phyloP scores from a whole-genome alignment of 78 protist genomes.

The Goniomonas avonlea region DNA sequence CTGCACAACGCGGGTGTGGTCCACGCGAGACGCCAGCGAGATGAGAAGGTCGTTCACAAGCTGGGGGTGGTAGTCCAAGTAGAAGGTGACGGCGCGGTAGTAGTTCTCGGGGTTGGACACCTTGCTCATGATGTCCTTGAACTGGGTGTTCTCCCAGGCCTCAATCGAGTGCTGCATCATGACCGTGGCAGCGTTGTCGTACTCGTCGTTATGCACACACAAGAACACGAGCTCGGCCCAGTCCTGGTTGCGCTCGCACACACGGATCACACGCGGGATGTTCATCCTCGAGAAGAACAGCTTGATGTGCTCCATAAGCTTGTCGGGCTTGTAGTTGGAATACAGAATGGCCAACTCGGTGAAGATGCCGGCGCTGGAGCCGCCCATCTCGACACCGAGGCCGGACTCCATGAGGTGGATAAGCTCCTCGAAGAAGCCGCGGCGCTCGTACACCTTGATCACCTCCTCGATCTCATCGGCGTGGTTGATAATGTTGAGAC shows the following conservation, averaged over 20 bases:
- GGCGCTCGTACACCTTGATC: constrained; percentile 71
- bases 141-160: constrained; percentile 86
- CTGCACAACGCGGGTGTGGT: constrained; percentile 71
- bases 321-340: constrained; percentile 76
- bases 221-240: constrained; percentile 88
- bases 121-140: constrained; percentile 84
- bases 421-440: constrained; percentile 43
- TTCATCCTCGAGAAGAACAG: constrained; percentile 72
- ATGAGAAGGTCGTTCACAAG: constrained; percentile 79
- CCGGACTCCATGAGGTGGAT: constrained; percentile 53
- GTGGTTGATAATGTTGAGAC: constrained; percentile 84
- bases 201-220: constrained; percentile 89
- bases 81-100: constrained; percentile 64
- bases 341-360: constrained; percentile 95
- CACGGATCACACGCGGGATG: constrained; percentile 79
- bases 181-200: constrained; percentile 82
- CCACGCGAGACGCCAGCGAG: constrained; percentile 63
- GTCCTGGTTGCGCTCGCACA: constrained; percentile 79
- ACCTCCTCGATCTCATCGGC: constrained; percentile 87
- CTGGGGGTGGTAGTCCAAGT: constrained; percentile 63
- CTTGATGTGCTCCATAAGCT: constrained; percentile 96
- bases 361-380: constrained; percentile 86
- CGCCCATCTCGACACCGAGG: constrained; percentile 87
- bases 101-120: constrained; percentile 82
- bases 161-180: constrained; percentile 92